Conservation (phyloP, 1,284 basidiomycete species). For the Moesziomyces sp. region DNA sequence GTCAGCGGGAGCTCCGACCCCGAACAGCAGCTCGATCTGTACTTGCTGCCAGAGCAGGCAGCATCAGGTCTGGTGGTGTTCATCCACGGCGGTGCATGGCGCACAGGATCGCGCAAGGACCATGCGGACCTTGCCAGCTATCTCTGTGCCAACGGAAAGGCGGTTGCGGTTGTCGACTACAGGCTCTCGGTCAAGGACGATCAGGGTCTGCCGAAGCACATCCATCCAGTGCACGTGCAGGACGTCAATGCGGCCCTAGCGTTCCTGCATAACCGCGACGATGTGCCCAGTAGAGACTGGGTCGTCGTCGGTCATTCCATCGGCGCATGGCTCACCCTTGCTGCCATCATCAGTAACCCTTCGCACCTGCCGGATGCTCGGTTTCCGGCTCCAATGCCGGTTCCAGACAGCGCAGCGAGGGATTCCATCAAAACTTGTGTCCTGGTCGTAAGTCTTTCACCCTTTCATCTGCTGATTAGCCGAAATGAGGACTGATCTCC, state of each 20-base stretch:
- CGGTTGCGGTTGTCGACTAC: slow-evolving; percentile 46
- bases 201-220: slow-evolving; percentile 5
- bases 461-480: background rate
- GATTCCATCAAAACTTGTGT: slow-evolving; percentile 29
- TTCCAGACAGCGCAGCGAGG: slow-evolving; percentile 1
- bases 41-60: slow-evolving; percentile 11
- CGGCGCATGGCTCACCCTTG: slow-evolving; percentile 39
- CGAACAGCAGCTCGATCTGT: slow-evolving; percentile 44
- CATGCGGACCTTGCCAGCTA: slow-evolving; percentile 32
- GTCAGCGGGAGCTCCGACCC: slow-evolving; percentile 20
- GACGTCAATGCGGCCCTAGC: slow-evolving; percentile 34
- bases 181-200: slow-evolving; percentile 35
- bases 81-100: slow-evolving; percentile 52
- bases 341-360: slow-evolving; percentile 16
- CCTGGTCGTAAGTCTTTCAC: slow-evolving; percentile 29
- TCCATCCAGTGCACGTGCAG: slow-evolving; percentile 35
- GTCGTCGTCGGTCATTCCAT: slow-evolving; percentile 44
- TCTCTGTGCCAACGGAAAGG: slow-evolving; percentile 21
- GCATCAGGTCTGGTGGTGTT: slow-evolving; percentile 25
- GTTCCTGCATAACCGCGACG: slow-evolving; percentile 15
- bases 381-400: slow-evolving; percentile 22
- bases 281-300: slow-evolving; percentile 18
- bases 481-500: background rate
- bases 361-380: background rate
- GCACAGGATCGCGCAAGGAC: slow-evolving; percentile 30